These are phyloP conservation scores for Purshia tridentata DNA, from an alignment of 306 rosid species.

Conservation along the genomic window DNA sequence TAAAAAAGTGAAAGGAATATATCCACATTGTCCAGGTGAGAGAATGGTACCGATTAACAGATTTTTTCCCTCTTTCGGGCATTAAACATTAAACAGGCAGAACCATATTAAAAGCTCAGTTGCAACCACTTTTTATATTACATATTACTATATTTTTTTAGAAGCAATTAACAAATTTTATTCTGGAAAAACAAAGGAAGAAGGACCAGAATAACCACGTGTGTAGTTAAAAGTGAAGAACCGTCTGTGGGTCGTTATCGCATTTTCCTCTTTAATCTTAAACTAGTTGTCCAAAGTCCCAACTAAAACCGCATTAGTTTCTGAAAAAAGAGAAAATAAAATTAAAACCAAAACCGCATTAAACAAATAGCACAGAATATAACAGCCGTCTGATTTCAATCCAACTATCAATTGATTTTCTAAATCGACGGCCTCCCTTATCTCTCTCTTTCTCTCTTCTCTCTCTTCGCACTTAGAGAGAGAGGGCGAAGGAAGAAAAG, in stretches of 20 bases:
- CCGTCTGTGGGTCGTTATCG: not conserved
- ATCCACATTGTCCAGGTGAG: no score
- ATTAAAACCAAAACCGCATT: not conserved
- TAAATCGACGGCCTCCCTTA: constrained; percentile 44
- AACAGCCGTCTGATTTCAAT: constrained; percentile 49
- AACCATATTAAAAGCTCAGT: no score
- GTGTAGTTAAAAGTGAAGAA: not conserved
- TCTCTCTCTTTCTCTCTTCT: constrained; percentile 38
- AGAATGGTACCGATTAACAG: no score
- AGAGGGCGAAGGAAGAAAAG: constrained; percentile 46
- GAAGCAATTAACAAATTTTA: not conserved
- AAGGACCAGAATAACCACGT: not conserved
- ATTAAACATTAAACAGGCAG: no score
- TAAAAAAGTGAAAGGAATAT: no score
- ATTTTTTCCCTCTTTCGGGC: no score
- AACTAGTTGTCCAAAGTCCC: constrained; percentile 5
- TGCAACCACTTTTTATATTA: no score
- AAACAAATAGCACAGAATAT: constrained; percentile 5
- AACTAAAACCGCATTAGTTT: not conserved
- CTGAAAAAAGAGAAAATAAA: not conserved
- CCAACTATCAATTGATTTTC: constrained; percentile 17
- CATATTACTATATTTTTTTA: no score
- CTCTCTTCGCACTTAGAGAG: constrained; percentile 25
- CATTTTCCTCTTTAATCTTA: not conserved
- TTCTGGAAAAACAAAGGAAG: not conserved